Evolutionary conservation across 352 stramenopile species (phyloP), one percentile per base, ranked within the genome.

Genomic region (Halophytophthora batemanensis): DNA sequence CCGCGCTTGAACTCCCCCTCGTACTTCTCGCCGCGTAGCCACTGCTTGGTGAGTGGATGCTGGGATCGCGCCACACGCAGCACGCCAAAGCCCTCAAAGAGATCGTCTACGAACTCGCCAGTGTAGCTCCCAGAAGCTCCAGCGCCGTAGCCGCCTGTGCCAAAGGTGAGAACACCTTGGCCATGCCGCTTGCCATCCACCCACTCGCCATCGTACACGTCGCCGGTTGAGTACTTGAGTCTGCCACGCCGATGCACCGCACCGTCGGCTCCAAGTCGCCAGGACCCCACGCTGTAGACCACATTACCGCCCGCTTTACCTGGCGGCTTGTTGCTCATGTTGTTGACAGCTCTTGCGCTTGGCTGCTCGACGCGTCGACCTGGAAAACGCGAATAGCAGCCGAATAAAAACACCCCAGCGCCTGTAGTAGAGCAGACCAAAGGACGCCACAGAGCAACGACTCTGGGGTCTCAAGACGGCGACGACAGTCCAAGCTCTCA

Each of bases 161-260:
- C 52, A 33, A 90, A 83, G 13, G 61, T 81, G 37, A 90, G 44
- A 11, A 63, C 68, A 21, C 77, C 79, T 48, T 74, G 65, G 15
- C 82, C 79, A 37, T 90, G 75, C 37, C 80, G 77, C 61, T 90
- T 86, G 55, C 78, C 77, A 50, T 94, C 64, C 22, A 90, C 70
- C 87, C 87, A 96, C 48, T 95, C 84, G 50, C 87, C 82, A 22
- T 89, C 80, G 55, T 93, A 96, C 8, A 85, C 41, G 38, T 95
- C 87, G 6, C 85, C 83, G 36, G 70, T 94, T 4, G 77, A 70
- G 46, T 81, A 86, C 29, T 84, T 82, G 17, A 95, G 59, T 8
- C 72, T 70, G 6, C 82, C 81, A 23, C 64, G 74, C 6, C 86
- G 71, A 52, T 90, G 77, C 55, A 95, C 87, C 45, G 61, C 71